Evolutionary conservation across 2,329 filamentous ascomycete species (phyloP), one percentile per base, ranked within the genome.

Genomic region (Corinectria fuckeliana): DNA sequence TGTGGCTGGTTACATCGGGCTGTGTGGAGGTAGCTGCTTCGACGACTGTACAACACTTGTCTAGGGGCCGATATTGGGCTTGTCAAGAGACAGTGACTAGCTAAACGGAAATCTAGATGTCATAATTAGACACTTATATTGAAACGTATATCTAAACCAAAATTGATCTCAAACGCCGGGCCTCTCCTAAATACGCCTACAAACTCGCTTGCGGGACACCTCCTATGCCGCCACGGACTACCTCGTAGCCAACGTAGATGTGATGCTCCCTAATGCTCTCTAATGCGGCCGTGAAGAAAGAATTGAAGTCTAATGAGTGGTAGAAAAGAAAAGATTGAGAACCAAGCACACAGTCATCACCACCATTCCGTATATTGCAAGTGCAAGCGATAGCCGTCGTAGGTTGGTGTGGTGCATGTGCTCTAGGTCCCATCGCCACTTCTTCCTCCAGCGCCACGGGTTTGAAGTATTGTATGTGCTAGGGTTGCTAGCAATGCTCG

Each of bases 271-370:
- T 47, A 8, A 52, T 61, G 49, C 63, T 67, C 60, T 50, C 57
- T 47, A 8, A 52, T 61, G 49, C 61, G 56, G 58, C 58, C 65
- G 68, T 68, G 41, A 54, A 42, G 39, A 32, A 28, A 39, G n/a
- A 59, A 57, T 25, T 38, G 13, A 42, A 58, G 36, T 61, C 60
- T 67, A 66, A 28, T 67, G 76, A 91, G 77, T 90, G 86, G 56
- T 83, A 82, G 55, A 82, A 69, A 95, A 93, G 69, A 97, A 91
- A 13, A 91, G 88, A 74, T 98, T 98, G 72, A 93, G 92, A 41
- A 86, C 80, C 68, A 99, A 78, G 73, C 93, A 98, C 47, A 94
- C 88, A 25, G 91, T 79, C 95, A 99, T 98, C 52, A 99, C 93
- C 48, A 91, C 78, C 8, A 92, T 67, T 18, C 95, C 95, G 72